These are phyloP conservation scores for Penicillium sp. DNA, from an alignment of 2,329 filamentous ascomycete genomes.

Conservation along the genomic window DNA sequence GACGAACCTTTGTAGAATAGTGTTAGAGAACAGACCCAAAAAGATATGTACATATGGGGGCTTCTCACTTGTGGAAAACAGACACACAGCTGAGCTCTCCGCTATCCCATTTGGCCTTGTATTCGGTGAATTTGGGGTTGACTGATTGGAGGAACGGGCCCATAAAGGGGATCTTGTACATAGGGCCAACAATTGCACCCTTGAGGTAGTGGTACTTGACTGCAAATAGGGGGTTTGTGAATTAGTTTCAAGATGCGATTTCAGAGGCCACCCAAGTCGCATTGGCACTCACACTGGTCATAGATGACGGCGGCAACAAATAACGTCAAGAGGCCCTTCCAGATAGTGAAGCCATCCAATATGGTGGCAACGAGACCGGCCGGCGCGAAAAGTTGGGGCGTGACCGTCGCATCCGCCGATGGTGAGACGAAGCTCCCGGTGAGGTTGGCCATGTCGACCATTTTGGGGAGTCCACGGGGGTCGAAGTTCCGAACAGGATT, in stretches of 20 bases:
- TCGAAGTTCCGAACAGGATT: not conserved
- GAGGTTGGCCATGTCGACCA: slow-evolving; percentile 44
- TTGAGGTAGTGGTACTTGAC: slow-evolving; percentile 74
- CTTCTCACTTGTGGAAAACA: slow-evolving; percentile 91
- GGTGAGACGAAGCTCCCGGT: slow-evolving; percentile 70
- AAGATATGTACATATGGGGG: not conserved
- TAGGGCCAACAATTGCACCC: slow-evolving; percentile 70
- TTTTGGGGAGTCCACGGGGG: not conserved
- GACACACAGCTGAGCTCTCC: slow-evolving; percentile 93
- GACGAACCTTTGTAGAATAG: slow-evolving; percentile 69
- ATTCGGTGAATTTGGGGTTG: slow-evolving; percentile 86
- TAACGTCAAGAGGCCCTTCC: slow-evolving; percentile 67
- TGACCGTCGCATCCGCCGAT: slow-evolving; percentile 60
- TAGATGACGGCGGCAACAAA: slow-evolving; percentile 72
- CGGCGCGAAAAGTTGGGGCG: slow-evolving; percentile 50
- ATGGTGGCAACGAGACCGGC: slow-evolving; percentile 52
- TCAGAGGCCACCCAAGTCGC: not conserved
- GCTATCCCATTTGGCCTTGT: slow-evolving; percentile 88
- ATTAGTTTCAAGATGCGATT: slow-evolving; percentile 13
- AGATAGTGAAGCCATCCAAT: slow-evolving; percentile 59
- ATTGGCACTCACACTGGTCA: slow-evolving; percentile 72
- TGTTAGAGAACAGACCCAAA: slow-evolving; percentile 2
- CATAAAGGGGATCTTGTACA: slow-evolving; percentile 79
- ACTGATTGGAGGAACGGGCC: slow-evolving; percentile 94
- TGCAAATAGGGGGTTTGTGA: slow-evolving; percentile 35